These are phyloP conservation scores for Pelagophyceae sp. DNA, from an alignment of 352 stramenopile species.

Conservation along the genomic window DNA sequence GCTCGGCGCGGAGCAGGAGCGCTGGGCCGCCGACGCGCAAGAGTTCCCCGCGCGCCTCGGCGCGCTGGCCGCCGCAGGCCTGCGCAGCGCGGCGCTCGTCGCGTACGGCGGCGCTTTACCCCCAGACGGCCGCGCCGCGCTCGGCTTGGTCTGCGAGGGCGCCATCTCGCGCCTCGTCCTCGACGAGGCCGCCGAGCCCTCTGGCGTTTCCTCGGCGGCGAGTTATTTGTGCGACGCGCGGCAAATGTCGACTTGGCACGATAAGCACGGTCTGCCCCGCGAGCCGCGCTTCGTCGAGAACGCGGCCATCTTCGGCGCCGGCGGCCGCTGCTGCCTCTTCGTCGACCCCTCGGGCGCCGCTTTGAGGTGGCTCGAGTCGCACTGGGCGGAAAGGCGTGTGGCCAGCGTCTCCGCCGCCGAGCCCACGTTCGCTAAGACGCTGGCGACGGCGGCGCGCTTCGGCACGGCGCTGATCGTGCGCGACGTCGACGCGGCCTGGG, in stretches of 20 bases:
- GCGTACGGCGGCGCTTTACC: constrained; percentile 98
- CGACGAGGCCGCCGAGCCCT: constrained; percentile 53
- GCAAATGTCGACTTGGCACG: constrained; percentile 78
- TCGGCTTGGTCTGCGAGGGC: constrained; percentile 76
- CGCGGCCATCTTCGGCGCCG: constrained; percentile 94
- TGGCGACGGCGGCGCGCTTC: constrained; percentile 98
- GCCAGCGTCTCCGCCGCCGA: constrained; percentile 14
- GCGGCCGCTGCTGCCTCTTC: constrained; percentile 93
- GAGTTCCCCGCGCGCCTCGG: constrained; percentile 90
- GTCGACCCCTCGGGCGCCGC: constrained; percentile 96
- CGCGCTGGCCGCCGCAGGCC: constrained; percentile 90
- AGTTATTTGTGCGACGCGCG: constrained; percentile 86
- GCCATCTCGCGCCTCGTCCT: constrained; percentile 53
- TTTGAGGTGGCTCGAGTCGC: constrained; percentile 80
- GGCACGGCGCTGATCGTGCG: constrained; percentile 95
- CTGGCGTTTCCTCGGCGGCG: neutral
- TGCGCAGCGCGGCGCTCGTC: constrained; percentile 89
- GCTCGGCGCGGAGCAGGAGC: constrained; percentile 91
- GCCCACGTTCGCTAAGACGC: constrained; percentile 97
- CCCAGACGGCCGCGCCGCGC: constrained; percentile 84
- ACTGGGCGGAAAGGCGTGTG: neutral
- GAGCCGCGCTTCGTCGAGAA: constrained; percentile 98
- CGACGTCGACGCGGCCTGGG: constrained; percentile 94
- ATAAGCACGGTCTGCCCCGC: constrained; percentile 80
- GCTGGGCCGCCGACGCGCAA: constrained; percentile 92